A percentile compares a stretch with the other conserved stretches of the same genome.
Evolutionary conservation across 768 basidiomycete genomes (phyloP).

Genomic region (Boletus insuetus): DNA sequence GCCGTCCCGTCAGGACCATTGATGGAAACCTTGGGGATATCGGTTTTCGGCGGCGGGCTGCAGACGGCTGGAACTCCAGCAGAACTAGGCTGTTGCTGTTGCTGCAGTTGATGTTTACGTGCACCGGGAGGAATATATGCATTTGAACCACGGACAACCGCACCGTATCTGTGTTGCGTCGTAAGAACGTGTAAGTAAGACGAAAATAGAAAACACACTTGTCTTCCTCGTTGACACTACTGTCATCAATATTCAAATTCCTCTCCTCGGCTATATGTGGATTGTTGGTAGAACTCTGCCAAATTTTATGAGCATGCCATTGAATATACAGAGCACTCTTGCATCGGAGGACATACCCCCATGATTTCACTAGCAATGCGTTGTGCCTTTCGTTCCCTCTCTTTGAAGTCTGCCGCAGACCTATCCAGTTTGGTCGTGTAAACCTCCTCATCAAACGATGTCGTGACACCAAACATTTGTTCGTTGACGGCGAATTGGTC

Average conservation of each 20-base stretch:
- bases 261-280: constrained; percentile 91
- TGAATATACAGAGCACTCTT: constrained; percentile 4
- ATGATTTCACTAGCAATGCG: constrained; percentile 90
- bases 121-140: constrained; percentile 96
- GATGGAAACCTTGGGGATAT: constrained; percentile 71
- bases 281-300: constrained; percentile 64
- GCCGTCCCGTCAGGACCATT: constrained; percentile 74
- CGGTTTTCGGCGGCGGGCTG: constrained; percentile 33
- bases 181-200: constrained; percentile 22
- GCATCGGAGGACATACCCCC: constrained; percentile 49
- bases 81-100: constrained; percentile 20
- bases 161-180: constrained; percentile 66
- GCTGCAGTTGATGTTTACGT: constrained; percentile 47
- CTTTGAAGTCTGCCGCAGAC: constrained; percentile 79
- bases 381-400: constrained; percentile 83
- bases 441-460: constrained; percentile 87
- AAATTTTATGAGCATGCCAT: constrained; percentile 9
- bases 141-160: constrained; percentile 82
- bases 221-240: constrained; percentile 89
- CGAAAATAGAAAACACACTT: constrained; percentile 54
- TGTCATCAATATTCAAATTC: constrained; percentile 58
- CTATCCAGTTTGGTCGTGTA: constrained; percentile 96
- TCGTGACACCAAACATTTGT: constrained; percentile 86
- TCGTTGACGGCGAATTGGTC: constrained; percentile 96
- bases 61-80: constrained; percentile 31